Evolutionary conservation across 106 monocot genomes (phyloP).

Genomic region (Phalaenopsis aphrodite): DNA sequence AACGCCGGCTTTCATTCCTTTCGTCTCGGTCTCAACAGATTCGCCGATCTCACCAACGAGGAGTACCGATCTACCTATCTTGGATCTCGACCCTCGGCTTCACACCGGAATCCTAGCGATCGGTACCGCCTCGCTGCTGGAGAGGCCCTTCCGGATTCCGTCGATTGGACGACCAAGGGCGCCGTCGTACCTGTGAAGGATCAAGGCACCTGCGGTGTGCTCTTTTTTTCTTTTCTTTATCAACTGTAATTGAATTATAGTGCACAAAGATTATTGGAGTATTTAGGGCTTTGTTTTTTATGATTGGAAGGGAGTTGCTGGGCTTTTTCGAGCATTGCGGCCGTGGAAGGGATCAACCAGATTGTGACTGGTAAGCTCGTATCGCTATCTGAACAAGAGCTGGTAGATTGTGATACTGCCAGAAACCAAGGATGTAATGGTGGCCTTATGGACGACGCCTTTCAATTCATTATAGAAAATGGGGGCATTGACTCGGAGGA

Average conservation of each 20-base stretch:
- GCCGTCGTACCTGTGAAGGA: conserved; percentile 67
- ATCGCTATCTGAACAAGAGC: conserved; percentile 56
- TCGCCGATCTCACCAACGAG: conserved; percentile 92
- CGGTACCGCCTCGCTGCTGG: conserved; percentile 33
- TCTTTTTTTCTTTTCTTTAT: background rate
- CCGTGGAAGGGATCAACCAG: conserved; percentile 64
- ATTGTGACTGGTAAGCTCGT: conserved; percentile 47
- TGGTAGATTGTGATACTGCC: conserved; percentile 60
- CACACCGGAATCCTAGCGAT: conserved; percentile 8
- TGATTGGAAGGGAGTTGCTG: conserved; percentile 55
- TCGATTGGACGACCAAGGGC: conserved; percentile 78
- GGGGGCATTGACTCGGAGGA: conserved; percentile 62
- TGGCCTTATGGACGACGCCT: conserved; percentile 67
- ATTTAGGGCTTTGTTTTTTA: background rate
- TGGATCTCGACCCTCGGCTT: conserved; percentile 16
- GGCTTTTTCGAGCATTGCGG: conserved; percentile 60
- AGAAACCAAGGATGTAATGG: conserved; percentile 66
- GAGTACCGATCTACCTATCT: conserved; percentile 57
- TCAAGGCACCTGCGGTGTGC: conserved; percentile 75
- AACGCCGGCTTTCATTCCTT: conserved; percentile 55
- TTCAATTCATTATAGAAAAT: conserved; percentile 60
- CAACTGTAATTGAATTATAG: background rate
- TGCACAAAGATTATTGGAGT: background rate
- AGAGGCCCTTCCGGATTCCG: conserved; percentile 43
- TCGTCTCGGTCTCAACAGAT: conserved; percentile 60